These are phyloP conservation scores for Pulveroboletus sp. DNA, from an alignment of 768 basidiomycete genomes.

Conservation along the genomic window DNA sequence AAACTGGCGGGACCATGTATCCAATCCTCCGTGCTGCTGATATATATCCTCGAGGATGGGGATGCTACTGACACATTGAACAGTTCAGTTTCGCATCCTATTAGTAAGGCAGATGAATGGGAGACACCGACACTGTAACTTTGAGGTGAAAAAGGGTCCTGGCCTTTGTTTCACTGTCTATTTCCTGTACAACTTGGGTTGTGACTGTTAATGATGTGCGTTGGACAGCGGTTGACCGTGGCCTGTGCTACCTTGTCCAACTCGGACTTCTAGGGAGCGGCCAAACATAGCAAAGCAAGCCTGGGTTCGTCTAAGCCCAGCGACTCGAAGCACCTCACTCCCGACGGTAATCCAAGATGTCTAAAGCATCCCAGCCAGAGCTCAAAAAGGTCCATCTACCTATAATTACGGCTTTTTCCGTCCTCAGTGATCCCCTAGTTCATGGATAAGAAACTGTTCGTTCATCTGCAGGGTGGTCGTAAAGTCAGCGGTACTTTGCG, in stretches of 20 bases:
- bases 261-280: not conserved
- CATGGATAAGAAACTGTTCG: slow-evolving; percentile 97
- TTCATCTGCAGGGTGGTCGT: slow-evolving; percentile 91
- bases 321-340: not conserved
- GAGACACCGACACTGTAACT: slow-evolving; percentile 14
- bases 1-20: slow-evolving; percentile 43
- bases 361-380: slow-evolving; percentile 94
- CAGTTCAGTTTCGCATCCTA: slow-evolving; percentile 11
- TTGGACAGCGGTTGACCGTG: not conserved
- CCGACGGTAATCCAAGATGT: slow-evolving; percentile 48
- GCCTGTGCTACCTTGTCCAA: not conserved
- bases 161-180: not conserved
- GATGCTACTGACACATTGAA: slow-evolving; percentile 7
- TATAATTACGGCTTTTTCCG: not conserved
- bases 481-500: slow-evolving; percentile 93
- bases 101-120: not conserved
- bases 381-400: slow-evolving; percentile 82
- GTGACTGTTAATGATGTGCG: not conserved
- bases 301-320: not conserved
- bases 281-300: slow-evolving; percentile 35
- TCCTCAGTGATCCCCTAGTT: slow-evolving; percentile 49
- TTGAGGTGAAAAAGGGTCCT: not conserved
- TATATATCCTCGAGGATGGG: slow-evolving; percentile 1
- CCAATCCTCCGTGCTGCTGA: not conserved
- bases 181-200: not conserved